phyloP scores from a whole-genome alignment of 169 alveolate species.

The Perkinsus olseni region DNA sequence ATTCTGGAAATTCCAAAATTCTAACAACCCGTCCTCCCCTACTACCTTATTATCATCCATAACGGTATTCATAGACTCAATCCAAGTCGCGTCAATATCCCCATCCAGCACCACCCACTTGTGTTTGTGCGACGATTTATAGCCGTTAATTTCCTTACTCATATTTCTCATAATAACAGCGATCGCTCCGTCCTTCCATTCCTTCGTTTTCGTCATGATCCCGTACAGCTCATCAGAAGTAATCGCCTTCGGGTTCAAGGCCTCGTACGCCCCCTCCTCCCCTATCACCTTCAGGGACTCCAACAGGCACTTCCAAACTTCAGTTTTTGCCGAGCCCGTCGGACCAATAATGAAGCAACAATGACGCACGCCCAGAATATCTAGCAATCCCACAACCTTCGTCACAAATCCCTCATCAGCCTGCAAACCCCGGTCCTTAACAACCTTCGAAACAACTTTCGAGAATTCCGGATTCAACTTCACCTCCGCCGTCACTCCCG shows the following conservation, averaged over 20 bases:
- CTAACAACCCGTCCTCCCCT: no score
- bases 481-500: conserved; percentile 75
- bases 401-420: conserved; percentile 69
- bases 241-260: conserved; percentile 88
- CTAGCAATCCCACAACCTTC: conserved; percentile 58
- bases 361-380: conserved; percentile 87
- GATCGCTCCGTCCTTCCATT: conserved; percentile 90
- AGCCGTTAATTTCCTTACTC: conserved; percentile 62
- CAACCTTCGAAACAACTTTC: conserved; percentile 54
- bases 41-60: conserved; percentile 85
- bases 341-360: conserved; percentile 90
- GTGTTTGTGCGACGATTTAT: conserved; percentile 51
- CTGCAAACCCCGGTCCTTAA: conserved; percentile 59
- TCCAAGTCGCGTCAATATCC: conserved; percentile 91
- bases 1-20: no score
- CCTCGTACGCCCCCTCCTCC: conserved; percentile 77
- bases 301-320: conserved; percentile 84
- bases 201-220: conserved; percentile 81
- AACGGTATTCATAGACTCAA: conserved; percentile 87
- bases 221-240: conserved; percentile 91
- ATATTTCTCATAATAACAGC: conserved; percentile 83
- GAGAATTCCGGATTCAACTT: conserved; percentile 68
- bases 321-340: conserved; percentile 89
- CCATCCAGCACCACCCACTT: conserved; percentile 89
- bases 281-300: conserved; percentile 61